Evolutionary conservation across 1,139 yeast genomes (phyloP).

Genomic region (Lodderomyces theae): DNA sequence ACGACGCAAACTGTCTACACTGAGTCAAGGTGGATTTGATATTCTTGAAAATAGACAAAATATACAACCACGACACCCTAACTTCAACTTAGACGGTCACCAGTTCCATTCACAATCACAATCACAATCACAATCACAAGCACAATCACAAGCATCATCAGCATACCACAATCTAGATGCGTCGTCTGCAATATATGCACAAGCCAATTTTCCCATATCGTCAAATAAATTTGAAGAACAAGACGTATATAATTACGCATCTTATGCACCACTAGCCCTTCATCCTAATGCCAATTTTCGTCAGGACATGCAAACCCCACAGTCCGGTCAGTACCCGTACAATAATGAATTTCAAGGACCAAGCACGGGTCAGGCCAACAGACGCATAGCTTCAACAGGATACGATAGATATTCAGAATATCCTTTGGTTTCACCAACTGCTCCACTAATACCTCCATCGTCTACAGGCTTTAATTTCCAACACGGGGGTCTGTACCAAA

Average conservation of each 20-base stretch:
- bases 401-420: not conserved
- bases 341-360: conserved; percentile 1
- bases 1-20: conserved; percentile 42
- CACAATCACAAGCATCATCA: conserved; percentile 3
- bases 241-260: not conserved
- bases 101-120: not conserved
- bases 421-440: not conserved
- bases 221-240: not conserved
- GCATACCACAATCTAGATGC: not conserved
- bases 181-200: not conserved
- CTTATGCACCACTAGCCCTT: not conserved
- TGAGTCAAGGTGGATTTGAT: conserved; percentile 32
- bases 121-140: not conserved
- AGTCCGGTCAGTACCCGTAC: not conserved
- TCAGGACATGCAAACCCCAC: not conserved
- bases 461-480: not conserved
- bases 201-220: not conserved
- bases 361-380: not conserved
- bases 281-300: not conserved
- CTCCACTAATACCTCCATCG: not conserved
- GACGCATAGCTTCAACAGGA: not conserved
- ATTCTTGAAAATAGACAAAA: not conserved
- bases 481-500: not conserved
- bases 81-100: too few species aligned
- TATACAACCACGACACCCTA: not conserved